Evolutionary conservation across 805 yeast genomes (phyloP).

Genomic region (Zygoascus tannicola): DNA sequence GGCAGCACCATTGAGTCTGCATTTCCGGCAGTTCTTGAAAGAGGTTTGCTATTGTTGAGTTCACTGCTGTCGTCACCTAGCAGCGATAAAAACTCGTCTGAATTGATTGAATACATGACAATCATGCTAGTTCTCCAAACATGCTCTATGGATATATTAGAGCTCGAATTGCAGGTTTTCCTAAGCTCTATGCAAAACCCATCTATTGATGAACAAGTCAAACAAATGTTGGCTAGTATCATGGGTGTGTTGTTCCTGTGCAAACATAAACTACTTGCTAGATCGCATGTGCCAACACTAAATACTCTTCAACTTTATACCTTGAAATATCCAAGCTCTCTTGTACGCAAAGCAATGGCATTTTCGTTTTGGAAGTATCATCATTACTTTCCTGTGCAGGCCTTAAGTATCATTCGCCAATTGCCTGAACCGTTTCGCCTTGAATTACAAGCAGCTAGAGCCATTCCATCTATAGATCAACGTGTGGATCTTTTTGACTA

Average conservation of each 20-base stretch:
- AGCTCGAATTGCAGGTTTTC: neutral
- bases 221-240: neutral
- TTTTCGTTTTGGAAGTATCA: slow-evolving; percentile 1
- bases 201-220: neutral
- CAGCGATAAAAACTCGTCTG: too few species aligned
- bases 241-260: neutral
- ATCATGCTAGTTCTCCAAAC: neutral
- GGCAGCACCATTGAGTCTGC: neutral
- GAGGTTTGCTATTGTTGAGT: neutral
- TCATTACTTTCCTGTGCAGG: slow-evolving; percentile 1
- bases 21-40: neutral
- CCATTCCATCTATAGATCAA: too few species aligned
- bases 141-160: neutral
- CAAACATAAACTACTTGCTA: neutral
- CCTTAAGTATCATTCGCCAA: neutral
- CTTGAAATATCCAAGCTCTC: neutral
- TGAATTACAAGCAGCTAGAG: too few species aligned
- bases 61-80: too few species aligned
- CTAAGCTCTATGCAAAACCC: neutral
- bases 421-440: neutral
- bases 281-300: neutral
- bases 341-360: slow-evolving; percentile 1
- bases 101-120: too few species aligned
- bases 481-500: too few species aligned
- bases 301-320: neutral